phyloP scores from a whole-genome alignment of 441 rosid genomes.

The Gossypium davidsonii region DNA sequence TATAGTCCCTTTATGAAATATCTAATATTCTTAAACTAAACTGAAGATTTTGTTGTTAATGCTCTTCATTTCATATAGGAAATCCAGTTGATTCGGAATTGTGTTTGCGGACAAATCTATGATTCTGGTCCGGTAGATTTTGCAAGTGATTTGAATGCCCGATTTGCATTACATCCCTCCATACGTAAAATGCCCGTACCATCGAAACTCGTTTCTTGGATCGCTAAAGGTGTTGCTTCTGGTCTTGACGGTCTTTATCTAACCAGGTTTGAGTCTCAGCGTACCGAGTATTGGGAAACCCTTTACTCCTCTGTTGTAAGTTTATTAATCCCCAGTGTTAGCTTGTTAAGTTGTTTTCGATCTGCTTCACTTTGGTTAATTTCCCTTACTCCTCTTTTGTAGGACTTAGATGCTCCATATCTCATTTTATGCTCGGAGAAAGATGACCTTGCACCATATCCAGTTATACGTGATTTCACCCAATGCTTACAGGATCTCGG shows the following conservation, averaged over 20 bases:
- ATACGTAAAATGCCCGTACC: slow-evolving; percentile 64
- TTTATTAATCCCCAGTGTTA: slow-evolving; percentile 4
- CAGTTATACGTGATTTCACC: slow-evolving; percentile 45
- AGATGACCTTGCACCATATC: slow-evolving; percentile 64
- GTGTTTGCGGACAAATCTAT: slow-evolving; percentile 75
- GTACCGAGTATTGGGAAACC: slow-evolving; percentile 77
- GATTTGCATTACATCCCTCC: slow-evolving; percentile 55
- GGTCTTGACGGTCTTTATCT: slow-evolving; percentile 78
- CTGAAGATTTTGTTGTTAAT: slow-evolving; percentile 2
- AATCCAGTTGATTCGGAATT: slow-evolving; percentile 53
- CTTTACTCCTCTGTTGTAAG: slow-evolving; percentile 75
- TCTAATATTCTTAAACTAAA: not conserved
- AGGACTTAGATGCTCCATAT: slow-evolving; percentile 82
- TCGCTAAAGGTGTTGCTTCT: slow-evolving; percentile 66
- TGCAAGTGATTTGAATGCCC: slow-evolving; percentile 66
- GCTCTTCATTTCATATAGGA: slow-evolving; percentile 37
- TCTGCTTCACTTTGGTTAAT: slow-evolving; percentile 1
- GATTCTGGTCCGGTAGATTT: slow-evolving; percentile 90
- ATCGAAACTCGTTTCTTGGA: slow-evolving; percentile 63
- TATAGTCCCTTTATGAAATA: not conserved
- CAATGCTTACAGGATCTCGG: slow-evolving; percentile 57
- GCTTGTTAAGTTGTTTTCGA: slow-evolving; percentile 9
- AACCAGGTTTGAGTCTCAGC: slow-evolving; percentile 80
- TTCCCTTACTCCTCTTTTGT: slow-evolving; percentile 10
- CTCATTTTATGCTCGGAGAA: slow-evolving; percentile 75